These are phyloP conservation scores for Pontederia crassipes DNA, from an alignment of 176 grass and related monocot genomes.

Conservation along the genomic window DNA sequence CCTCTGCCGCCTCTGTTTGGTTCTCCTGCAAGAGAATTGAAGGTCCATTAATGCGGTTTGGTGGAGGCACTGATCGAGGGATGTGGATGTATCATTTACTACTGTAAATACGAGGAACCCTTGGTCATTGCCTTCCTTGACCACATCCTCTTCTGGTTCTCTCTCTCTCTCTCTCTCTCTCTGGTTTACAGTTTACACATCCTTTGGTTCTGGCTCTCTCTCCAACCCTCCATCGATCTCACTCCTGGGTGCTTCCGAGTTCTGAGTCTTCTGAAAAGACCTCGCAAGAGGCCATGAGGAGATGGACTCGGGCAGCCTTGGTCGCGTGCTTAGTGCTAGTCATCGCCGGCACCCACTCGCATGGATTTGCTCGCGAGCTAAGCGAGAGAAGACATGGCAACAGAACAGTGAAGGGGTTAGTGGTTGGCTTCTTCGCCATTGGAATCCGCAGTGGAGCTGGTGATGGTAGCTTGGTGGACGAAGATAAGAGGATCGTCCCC, in stretches of 20 bases:
- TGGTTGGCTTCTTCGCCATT: background rate
- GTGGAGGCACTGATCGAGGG: background rate
- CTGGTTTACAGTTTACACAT: background rate
- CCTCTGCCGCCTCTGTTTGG: background rate
- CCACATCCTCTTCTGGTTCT: background rate
- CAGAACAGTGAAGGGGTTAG: background rate
- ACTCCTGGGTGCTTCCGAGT: background rate
- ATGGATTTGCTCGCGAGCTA: conserved; percentile 27
- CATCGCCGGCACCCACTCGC: conserved; percentile 17
- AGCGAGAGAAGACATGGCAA: conserved; percentile 5
- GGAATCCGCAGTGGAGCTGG: conserved; percentile 2
- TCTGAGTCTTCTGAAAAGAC: background rate
- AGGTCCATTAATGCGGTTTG: conserved; percentile 1
- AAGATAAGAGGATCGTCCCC: conserved; percentile 53
- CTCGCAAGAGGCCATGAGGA: background rate
- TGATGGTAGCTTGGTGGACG: conserved; percentile 27
- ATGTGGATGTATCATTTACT: background rate
- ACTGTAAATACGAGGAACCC: background rate
- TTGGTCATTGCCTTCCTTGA: background rate
- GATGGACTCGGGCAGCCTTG: conserved; percentile 11
- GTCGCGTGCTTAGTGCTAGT: conserved; percentile 28
- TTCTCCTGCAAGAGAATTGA: conserved; percentile 1
- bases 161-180: background rate
- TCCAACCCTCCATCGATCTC: background rate
- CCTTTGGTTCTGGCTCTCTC: background rate